Percentiles rank a stretch among this genome's conserved stretches.
Evolutionary conservation across 2,329 filamentous ascomycete genomes (phyloP).

Genomic region (Graphilbum fragrans): DNA sequence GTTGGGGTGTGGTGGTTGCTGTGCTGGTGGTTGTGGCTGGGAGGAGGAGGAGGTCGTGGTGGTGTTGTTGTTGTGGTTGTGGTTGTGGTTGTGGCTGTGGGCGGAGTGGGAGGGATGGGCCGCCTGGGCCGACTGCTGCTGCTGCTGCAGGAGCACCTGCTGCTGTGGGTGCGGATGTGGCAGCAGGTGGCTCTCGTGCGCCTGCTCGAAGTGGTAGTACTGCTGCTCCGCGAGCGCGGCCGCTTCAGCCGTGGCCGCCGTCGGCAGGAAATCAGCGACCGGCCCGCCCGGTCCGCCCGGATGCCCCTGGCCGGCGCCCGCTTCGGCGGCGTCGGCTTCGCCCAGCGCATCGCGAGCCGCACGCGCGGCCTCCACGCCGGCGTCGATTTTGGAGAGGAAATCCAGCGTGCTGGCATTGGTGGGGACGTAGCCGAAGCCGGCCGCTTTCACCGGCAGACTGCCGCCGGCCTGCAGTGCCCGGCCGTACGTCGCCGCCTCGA

Average conservation of each 20-base stretch:
- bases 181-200: constrained; percentile 1
- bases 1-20: constrained; percentile 9
- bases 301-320: neutral
- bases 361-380: constrained; percentile 18
- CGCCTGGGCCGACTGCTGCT: neutral
- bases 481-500: constrained; percentile 9
- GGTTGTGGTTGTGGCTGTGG: neutral
- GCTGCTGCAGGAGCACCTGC: neutral
- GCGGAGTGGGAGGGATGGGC: neutral
- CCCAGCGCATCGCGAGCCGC: neutral
- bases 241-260: constrained; percentile 1
- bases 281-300: no score
- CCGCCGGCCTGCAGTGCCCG: constrained; percentile 14
- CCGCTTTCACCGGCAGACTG: constrained; percentile 27
- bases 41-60: neutral
- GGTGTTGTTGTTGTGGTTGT: neutral
- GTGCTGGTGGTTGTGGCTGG: constrained; percentile 2
- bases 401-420: constrained; percentile 39
- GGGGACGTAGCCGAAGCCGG: constrained; percentile 42
- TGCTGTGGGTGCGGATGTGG: neutral
- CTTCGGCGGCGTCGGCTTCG: neutral
- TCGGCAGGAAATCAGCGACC: no score
- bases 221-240: constrained; percentile 3
- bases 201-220: neutral
- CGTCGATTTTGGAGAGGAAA: constrained; percentile 42